Conservation (phyloP, 768 basidiomycete genomes). For the Leucocoprinus leucothites region DNA sequence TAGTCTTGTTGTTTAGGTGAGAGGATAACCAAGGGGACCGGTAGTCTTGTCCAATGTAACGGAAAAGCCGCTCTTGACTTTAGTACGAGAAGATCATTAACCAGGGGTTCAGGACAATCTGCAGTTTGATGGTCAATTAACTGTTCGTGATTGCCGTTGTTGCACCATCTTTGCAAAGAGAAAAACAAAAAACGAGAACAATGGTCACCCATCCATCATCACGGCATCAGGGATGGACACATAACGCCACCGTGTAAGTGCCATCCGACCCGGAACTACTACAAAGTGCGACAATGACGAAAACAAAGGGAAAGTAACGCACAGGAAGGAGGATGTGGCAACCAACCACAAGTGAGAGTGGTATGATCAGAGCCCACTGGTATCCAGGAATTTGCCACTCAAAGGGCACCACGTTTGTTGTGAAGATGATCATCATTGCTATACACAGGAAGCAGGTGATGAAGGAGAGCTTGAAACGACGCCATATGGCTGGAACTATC, state of each 20-base stretch:
- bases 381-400: constrained; percentile 65
- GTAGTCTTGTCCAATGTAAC: too few relatives aligned
- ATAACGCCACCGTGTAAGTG: background rate
- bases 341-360: constrained; percentile 64
- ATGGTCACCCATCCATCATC: background rate
- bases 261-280: background rate
- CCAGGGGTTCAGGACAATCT: constrained; percentile 83
- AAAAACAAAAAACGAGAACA: background rate
- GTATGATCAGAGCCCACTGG: constrained; percentile 73
- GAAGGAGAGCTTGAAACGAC: constrained; percentile 76
- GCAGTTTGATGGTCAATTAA: background rate
- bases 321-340: constrained; percentile 74
- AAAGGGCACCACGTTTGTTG: constrained; percentile 49
- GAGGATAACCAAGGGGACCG: too few relatives aligned
- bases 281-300: background rate
- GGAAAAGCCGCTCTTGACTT: constrained; percentile 7
- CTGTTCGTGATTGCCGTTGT: background rate
- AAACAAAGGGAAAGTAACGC: constrained; percentile 22
- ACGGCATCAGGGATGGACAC: background rate
- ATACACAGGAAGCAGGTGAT: constrained; percentile 57
- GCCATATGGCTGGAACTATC: constrained; percentile 72
- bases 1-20: too few relatives aligned
- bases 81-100: constrained; percentile 77
- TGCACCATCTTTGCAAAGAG: too few relatives aligned
- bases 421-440: constrained; percentile 60